Evolutionary conservation across 2,329 filamentous ascomycete species (phyloP), one percentile per base, ranked within the genome.

Genomic region (Trichoderma atrobrunneum): DNA sequence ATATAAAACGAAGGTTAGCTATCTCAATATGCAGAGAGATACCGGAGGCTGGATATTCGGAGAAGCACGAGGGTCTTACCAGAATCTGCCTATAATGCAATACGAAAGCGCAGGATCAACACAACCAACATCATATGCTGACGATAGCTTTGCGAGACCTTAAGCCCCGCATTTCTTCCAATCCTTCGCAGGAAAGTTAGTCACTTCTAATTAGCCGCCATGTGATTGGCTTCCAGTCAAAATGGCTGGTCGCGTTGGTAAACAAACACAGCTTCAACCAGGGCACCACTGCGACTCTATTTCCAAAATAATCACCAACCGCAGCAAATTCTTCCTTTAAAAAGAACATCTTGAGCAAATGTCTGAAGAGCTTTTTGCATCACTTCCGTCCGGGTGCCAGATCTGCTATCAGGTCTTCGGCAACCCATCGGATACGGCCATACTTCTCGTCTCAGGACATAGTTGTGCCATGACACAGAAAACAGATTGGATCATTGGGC

Each of bases 401-500:
- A 64, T 64, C 62, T 64, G 62, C 39, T 64, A 64, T 16, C 62
- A 64, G 26, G 26, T 64, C 7, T 64, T 64, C n/a, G 62, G 62
- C 2, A 51, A 11, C 39, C 39, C 62, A 12, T 32, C n/a, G 7
- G 11, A 51, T 16, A 30, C 62, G 21, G 62, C 62, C 3, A 64
- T 64, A 5, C 24, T 51, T 24, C 24, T 64, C 62, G 4, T 64
- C 62, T 64, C 62, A 10, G 62, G 62, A 2, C 62, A 64, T 14
- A 64, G 62, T 24, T 14, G 62, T 51, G 62, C 62, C 39, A 64
- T 64, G 62, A 51, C 62, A 51, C 62, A 64, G 12, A 64, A 64
- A 14, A 64, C 62, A 3, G 62, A 32, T 2, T 12, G 62, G 39
- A n/a, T 64, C 7, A 24, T 64, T 21, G 11, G 36, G 12, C 39